Evolutionary conservation across 1,284 basidiomycete genomes (phyloP).

Genomic region (Hypsizygus ulmarius): DNA sequence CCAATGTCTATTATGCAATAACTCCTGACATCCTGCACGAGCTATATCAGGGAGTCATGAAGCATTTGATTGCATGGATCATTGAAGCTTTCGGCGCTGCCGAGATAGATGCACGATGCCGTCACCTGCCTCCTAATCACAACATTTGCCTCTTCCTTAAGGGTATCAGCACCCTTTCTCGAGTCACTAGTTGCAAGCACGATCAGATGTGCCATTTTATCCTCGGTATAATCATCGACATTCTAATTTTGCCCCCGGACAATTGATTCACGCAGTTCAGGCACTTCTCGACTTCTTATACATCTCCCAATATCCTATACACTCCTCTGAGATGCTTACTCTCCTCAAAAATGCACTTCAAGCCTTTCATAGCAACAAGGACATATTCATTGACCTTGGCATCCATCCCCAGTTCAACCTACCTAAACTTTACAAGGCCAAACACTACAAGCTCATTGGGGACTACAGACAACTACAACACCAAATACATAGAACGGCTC

Average conservation of each 20-base stretch:
- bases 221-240: slow-evolving; percentile 3
- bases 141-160: slow-evolving; percentile 36
- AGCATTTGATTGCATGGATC: slow-evolving; percentile 35
- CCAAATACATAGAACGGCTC: no score
- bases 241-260: slow-evolving; percentile 14
- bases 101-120: slow-evolving; percentile 35
- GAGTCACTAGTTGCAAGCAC: slow-evolving; percentile 31
- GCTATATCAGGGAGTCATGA: slow-evolving; percentile 35
- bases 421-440: neutral
- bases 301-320: neutral
- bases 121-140: slow-evolving; percentile 34
- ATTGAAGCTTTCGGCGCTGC: slow-evolving; percentile 18
- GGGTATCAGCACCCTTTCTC: slow-evolving; percentile 34
- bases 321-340: neutral
- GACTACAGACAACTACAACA: neutral
- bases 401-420: neutral
- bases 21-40: slow-evolving; percentile 40
- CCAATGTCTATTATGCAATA: slow-evolving; percentile 33
- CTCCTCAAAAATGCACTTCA: neutral
- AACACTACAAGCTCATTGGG: neutral
- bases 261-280: neutral
- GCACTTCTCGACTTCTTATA: slow-evolving; percentile 7
- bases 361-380: slow-evolving; percentile 2
- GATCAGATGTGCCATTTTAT: slow-evolving; percentile 27
- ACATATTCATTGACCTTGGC: slow-evolving; percentile 4